Base-by-base conservation (phyloP, 2,329 filamentous ascomycete genomes). In the Cladosporium sp. region DNA sequence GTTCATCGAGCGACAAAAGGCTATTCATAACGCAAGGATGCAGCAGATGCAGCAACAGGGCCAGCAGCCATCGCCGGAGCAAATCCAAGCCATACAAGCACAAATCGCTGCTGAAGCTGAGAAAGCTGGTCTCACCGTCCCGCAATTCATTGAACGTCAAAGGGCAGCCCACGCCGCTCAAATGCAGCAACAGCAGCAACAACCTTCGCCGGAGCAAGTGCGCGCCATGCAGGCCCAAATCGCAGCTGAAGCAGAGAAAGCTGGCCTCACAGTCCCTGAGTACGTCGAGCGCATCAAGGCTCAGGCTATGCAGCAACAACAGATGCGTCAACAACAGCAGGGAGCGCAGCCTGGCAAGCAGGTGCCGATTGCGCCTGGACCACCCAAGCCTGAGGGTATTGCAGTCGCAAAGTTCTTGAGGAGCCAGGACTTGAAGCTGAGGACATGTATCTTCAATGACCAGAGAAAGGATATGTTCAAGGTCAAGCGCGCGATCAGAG, bases 401-500 rank as follows among this genome's bases (percentile, higher is more conserved):
- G 93, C 93, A 10, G 86, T 99, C 64, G 96, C 95, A 71, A 90
- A 92, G 75, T 99, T 96, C 80, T 82, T 99, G 67, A 88, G 89
- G 72, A 80, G 86, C 66, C 93, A 97, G 80, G 87, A 95, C 67
- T 82, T 99, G 70, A 99, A 99, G 85, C 85, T 87, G 21, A 86
- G 95, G 69, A 97, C 93, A 21, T 94, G 92, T 78, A 96, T 99
- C 70, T 86, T 98, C 71, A 93, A 97, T 71, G 95, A 95, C 74
- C 93, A 97, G 84, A 88, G 95, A 74, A 98, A 97, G 81, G 94
- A 99, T 71, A 96, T 99, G 92, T 98, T 99, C 80, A 91, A 90
- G 85, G 95, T 99, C 78, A 98, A 98, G 85, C 92, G 95, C 77
- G 95, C 95, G 49, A 90, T 99, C 68, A 91, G 95, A 73, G 93